Base-by-base conservation (phyloP, 1,139 yeast genomes). In the Blastobotrys apis region DNA sequence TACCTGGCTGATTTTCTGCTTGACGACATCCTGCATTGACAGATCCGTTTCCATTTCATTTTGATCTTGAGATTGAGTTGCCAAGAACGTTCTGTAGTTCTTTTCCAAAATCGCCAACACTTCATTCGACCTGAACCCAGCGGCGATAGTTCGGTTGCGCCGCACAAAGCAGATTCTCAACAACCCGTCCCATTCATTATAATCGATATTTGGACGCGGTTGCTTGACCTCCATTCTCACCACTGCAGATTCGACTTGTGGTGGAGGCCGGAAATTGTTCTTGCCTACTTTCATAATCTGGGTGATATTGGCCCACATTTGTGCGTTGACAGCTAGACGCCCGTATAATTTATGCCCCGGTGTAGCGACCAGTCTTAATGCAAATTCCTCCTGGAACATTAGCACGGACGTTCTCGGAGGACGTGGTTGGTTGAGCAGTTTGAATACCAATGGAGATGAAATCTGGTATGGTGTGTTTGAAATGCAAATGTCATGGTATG, bases 231-330 rank as follows among this genome's bases (percentile, higher is more conserved):
- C 98, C 43, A 92, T 81, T 60, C 95, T 77, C 17, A 92, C 97
- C 40, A 92, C 98, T 33, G 95, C 83, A 0, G 97, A 87, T 65
- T 92, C 99, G 48, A 92, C 99, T 65, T 92, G 92, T 47, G 99
- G 99, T 17, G 99, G 99, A 31, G 99, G 99, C 54, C 97, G 76
- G 73, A 92, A 92, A 62, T 92, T 92, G 64, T 94, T 94, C 62
- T 81, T 83, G 26, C 98, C 97, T 33, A 92, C 98, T 66, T 94
- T 94, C 99, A 92, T 92, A 47, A 92, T 86, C 65, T 92, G 98
- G 5, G 95, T 88, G 19, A 94, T 97, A 53, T 86, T 86, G 19
- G 97, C 96, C 97, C 98, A 92, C 97, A 92, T 90, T 62, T 92
- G 98, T 0, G 92, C 97, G 60, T 92, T 94, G 27, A 95, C 98